Conservation (phyloP, 2,329 filamentous ascomycete species). For the Colletotrichum sp. region DNA sequence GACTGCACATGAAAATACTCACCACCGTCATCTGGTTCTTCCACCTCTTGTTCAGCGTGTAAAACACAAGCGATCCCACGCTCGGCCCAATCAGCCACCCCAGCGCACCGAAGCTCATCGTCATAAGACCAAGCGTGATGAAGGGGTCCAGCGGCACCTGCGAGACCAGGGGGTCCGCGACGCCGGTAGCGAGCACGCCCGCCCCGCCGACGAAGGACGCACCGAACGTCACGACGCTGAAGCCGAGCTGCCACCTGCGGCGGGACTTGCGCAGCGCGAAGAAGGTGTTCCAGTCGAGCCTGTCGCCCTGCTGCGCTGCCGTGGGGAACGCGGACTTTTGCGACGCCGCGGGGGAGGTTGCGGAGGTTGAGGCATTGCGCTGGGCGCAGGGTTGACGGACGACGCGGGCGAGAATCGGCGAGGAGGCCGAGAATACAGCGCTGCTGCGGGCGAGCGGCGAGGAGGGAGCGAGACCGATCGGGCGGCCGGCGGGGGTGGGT, state of each 20-base stretch:
- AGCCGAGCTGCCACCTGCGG: slow-evolving; percentile 81
- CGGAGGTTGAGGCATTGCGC: slow-evolving; percentile 16
- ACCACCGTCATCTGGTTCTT: slow-evolving; percentile 75
- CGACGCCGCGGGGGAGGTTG: slow-evolving; percentile 13
- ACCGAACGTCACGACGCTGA: slow-evolving; percentile 71
- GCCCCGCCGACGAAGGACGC: slow-evolving; percentile 67
- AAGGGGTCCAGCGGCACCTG: slow-evolving; percentile 88
- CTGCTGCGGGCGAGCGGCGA: slow-evolving; percentile 13
- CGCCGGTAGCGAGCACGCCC: slow-evolving; percentile 70
- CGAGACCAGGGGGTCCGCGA: slow-evolving; percentile 73
- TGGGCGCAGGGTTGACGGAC: slow-evolving; percentile 22
- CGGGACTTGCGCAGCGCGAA: slow-evolving; percentile 88
- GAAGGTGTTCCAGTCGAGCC: slow-evolving; percentile 90
- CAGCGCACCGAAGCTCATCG: slow-evolving; percentile 75
- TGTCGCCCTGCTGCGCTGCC: slow-evolving; percentile 20
- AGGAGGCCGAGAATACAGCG: slow-evolving; percentile 21
- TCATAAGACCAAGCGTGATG: slow-evolving; percentile 82
- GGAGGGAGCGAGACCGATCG: slow-evolving; percentile 17
- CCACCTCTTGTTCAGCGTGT: slow-evolving; percentile 73
- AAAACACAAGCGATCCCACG: slow-evolving; percentile 81
- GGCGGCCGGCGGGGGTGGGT: slow-evolving; percentile 1
- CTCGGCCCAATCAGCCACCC: slow-evolving; percentile 91
- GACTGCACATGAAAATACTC: slow-evolving; percentile 34
- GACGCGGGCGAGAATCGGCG: slow-evolving; percentile 26
- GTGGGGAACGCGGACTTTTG: slow-evolving; percentile 20